Conservation (phyloP, 345 rosid genomes). For the Eucalyptus caleyi region DNA sequence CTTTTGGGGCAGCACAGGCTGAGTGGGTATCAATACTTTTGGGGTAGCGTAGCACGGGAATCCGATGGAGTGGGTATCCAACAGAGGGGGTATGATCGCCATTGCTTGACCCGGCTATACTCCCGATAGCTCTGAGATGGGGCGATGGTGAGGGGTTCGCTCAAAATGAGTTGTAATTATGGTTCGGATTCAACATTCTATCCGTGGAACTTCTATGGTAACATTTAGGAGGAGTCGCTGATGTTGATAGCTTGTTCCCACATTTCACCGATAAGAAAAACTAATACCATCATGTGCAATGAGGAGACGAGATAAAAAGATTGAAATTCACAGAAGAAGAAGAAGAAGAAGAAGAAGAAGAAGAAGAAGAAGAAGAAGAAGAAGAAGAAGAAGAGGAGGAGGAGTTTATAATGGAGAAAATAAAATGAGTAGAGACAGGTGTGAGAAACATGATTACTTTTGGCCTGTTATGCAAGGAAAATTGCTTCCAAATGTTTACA, state of each 20-base stretch:
- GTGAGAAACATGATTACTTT: too few species aligned
- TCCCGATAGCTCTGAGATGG: too few species aligned
- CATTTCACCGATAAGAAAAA: neutral
- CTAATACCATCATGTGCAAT: too few species aligned
- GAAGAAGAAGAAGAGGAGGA: too few species aligned
- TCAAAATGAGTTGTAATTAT: neutral
- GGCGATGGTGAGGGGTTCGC: neutral
- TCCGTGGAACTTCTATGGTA: neutral
- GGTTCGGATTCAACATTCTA: too few species aligned
- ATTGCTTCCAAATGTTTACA: too few species aligned
- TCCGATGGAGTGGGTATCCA: neutral
- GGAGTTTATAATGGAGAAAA: neutral
- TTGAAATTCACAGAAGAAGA: neutral
- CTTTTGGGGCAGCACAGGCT: neutral
- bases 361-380: too few species aligned
- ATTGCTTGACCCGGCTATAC: neutral
- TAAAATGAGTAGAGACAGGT: neutral
- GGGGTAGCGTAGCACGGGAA: neutral
- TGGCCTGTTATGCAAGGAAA: too few species aligned
- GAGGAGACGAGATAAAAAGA: neutral
- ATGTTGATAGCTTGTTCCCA: neutral
- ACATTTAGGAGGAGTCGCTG: neutral
- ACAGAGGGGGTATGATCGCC: neutral
- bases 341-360: too few species aligned
- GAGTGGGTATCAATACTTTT: neutral